phyloP scores from a whole-genome alignment of 306 rosid species.

The Medicago lupulina region DNA sequence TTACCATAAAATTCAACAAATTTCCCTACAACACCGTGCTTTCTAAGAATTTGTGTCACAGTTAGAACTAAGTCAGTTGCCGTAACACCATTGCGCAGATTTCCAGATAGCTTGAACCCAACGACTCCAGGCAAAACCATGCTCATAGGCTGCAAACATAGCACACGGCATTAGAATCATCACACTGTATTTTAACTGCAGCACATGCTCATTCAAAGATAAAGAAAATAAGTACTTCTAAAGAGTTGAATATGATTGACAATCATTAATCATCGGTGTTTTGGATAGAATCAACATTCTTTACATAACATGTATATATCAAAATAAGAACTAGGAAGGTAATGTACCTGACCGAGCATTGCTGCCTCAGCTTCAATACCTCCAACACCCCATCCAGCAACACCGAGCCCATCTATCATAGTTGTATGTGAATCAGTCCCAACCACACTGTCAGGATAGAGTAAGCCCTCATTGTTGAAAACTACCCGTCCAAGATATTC shows the following conservation, averaged over 20 bases:
- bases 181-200: slow-evolving; percentile 24
- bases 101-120: slow-evolving; percentile 90
- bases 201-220: slow-evolving; percentile 6
- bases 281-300: slow-evolving; percentile 2
- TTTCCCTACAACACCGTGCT: slow-evolving; percentile 96
- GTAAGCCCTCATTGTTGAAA: slow-evolving; percentile 82
- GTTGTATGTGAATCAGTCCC: slow-evolving; percentile 97
- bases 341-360: slow-evolving; percentile 93
- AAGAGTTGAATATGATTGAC: slow-evolving; percentile 26
- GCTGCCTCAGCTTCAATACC: slow-evolving; percentile 97
- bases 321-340: slow-evolving; percentile 25
- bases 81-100: slow-evolving; percentile 77
- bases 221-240: slow-evolving; percentile 20
- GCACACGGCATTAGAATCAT: slow-evolving; percentile 36
- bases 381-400: slow-evolving; percentile 98
- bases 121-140: slow-evolving; percentile 98
- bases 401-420: slow-evolving; percentile 96
- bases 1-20: slow-evolving; percentile 95
- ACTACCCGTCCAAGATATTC: slow-evolving; percentile 96
- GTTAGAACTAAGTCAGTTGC: slow-evolving; percentile 96
- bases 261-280: slow-evolving; percentile 10
- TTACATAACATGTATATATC: slow-evolving; percentile 15
- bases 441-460: slow-evolving; percentile 95
- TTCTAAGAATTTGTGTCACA: slow-evolving; percentile 88
- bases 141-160: slow-evolving; percentile 84